A percentile compares a stretch with the other conserved stretches of the same genome.
Evolutionary conservation across 805 yeast species (phyloP).

Genomic region (Lipomyces japonicus): DNA sequence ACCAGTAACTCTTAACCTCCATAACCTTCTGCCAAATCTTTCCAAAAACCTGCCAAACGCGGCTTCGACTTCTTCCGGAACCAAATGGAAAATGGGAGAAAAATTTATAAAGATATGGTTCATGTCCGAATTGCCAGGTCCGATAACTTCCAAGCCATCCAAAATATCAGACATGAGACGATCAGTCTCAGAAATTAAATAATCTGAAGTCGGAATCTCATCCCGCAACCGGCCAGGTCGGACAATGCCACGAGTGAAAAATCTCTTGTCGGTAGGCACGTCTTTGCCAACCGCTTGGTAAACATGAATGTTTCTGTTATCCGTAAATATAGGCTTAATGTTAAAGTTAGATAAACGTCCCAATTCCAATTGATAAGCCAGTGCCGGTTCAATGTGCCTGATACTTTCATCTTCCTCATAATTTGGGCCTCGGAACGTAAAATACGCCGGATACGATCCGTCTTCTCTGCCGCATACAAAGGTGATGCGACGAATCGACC

Average conservation of each 20-base stretch:
- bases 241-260: conserved; percentile 94
- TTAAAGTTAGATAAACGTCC: conserved; percentile 92
- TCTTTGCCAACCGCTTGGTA: conserved; percentile 95
- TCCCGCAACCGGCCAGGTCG: conserved; percentile 94
- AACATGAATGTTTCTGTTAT: conserved; percentile 95
- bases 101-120: conserved; percentile 97
- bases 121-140: conserved; percentile 90
- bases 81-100: conserved; percentile 89
- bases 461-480: conserved; percentile 78
- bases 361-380: conserved; percentile 94
- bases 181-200: conserved; percentile 92
- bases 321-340: conserved; percentile 91
- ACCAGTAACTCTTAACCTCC: conserved; percentile 94
- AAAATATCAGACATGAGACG: conserved; percentile 92
- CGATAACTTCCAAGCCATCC: conserved; percentile 91
- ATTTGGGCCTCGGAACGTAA: conserved; percentile 86
- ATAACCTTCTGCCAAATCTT: conserved; percentile 92
- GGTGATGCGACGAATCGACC: conserved; percentile 86
- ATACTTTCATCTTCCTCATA: conserved; percentile 86
- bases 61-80: conserved; percentile 93
- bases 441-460: conserved; percentile 92
- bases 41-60: conserved; percentile 98
- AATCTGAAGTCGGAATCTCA: conserved; percentile 88
- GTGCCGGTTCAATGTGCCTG: conserved; percentile 97
- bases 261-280: conserved; percentile 88